A percentile compares a stretch with the other conserved stretches of the same genome.
These are phyloP conservation scores for Claviceps maximensis DNA, from an alignment of 2,329 filamentous ascomycete species.

Conservation along the genomic window DNA sequence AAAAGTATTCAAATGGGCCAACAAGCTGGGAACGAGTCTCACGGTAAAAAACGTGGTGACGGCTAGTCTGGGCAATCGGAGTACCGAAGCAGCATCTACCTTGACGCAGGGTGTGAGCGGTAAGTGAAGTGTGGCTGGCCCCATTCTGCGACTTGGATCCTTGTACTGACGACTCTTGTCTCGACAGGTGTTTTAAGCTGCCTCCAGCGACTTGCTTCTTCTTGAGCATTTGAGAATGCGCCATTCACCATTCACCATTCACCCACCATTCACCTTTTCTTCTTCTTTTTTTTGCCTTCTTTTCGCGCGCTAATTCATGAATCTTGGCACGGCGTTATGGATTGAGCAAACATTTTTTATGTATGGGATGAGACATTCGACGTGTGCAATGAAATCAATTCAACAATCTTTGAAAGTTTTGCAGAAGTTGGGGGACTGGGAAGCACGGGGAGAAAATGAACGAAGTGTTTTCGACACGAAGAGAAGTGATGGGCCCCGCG, in stretches of 20 bases:
- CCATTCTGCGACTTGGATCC: not conserved
- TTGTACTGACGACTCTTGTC: conserved; percentile 1
- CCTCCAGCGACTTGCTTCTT: conserved; percentile 27
- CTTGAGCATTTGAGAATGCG: conserved; percentile 11
- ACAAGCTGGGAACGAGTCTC: conserved; percentile 49
- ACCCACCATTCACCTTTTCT: no score
- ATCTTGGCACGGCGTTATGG: conserved; percentile 4
- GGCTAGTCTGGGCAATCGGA: conserved; percentile 74
- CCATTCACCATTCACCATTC: no score
- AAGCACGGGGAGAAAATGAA: not conserved
- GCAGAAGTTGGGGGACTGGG: not conserved
- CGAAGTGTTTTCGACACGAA: no score
- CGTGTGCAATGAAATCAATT: not conserved
- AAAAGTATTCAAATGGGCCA: conserved; percentile 89
- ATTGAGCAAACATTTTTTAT: not conserved
- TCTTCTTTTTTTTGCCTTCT: not conserved
- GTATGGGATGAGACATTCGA: not conserved
- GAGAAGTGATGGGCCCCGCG: no score
- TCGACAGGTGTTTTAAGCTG: conserved; percentile 27
- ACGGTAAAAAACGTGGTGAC: conserved; percentile 61
- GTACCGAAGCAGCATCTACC: conserved; percentile 76
- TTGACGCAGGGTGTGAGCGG: conserved; percentile 86
- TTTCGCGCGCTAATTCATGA: not conserved
- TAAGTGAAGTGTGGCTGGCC: conserved; percentile 32
- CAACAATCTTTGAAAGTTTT: not conserved